Evolutionary conservation across 352 stramenopile genomes (phyloP).

Genomic region (Globisporangium viniferum): DNA sequence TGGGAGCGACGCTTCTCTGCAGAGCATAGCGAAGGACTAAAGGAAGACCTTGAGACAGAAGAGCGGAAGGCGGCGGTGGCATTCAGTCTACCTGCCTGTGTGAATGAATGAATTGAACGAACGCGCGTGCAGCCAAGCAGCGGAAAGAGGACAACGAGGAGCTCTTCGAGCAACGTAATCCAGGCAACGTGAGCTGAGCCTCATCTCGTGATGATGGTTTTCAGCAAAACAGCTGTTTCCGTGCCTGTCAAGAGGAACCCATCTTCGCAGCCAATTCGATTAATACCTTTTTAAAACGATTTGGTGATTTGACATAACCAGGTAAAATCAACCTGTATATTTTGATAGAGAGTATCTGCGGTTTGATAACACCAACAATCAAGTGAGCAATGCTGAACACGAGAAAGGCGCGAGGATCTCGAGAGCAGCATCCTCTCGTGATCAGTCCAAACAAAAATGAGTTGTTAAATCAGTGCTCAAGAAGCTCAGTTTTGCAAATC

Average conservation of each 20-base stretch:
- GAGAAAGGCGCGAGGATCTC: conserved; percentile 5
- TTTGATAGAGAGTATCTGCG: no score
- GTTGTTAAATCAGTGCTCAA: neutral
- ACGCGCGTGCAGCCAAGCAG: neutral
- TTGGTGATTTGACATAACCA: no score
- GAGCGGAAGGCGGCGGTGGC: no score
- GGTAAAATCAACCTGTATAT: neutral
- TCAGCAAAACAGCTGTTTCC: neutral
- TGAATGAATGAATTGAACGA: no score
- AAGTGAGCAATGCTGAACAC: conserved; percentile 6
- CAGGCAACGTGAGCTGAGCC: neutral
- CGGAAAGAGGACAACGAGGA: neutral
- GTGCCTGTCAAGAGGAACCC: neutral
- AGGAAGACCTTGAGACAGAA: no score
- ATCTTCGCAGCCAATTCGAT: neutral
- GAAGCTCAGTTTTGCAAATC: no score
- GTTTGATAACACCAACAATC: conserved; percentile 4
- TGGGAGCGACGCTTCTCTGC: no score
- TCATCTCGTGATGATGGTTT: neutral
- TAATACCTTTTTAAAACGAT: neutral
- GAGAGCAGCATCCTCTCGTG: neutral
- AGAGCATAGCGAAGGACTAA: no score
- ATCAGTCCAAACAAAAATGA: neutral
- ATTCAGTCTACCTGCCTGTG: no score
- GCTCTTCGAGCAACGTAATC: conserved; percentile 8